Base-by-base conservation (phyloP, 1,139 yeast genomes). In the Taphrina confusa region DNA sequence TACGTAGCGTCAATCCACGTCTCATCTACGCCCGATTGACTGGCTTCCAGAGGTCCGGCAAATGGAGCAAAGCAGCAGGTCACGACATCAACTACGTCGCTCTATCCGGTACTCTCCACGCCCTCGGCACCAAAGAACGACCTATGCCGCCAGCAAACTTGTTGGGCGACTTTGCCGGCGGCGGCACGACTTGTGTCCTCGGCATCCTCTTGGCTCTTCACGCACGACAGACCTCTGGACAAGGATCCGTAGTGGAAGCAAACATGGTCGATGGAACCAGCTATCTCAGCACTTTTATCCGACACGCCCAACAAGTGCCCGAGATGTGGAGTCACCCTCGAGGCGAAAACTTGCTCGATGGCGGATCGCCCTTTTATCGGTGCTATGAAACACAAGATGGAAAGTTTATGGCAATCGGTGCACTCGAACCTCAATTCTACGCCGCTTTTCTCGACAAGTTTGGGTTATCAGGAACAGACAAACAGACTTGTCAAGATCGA, bases 101-200 rank as follows among this genome's bases (percentile, higher is more conserved):
- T 9, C 64, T 62, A 20, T 57, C 68, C 1, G 68, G 68, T 3
- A 51, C 64, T 9, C 62, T 54, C 1, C 30, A 45, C 22, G 58
- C 58, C 11, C 27, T 54, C 18, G 58, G 58, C 16, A 14, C 49
- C 16, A 45, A 23, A 8, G 58, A 42, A 14, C 31, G 44, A 34
- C 58, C 58, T 14, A 23, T 54, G 36, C 51, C 58, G 2, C 58
- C 58, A 8, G 58, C 50, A 25, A 54, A 54, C 23, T 23, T 54
- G 18, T 61, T 66, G 6, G 68, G 66, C 9, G 68, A 66, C 37
- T 66, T 66, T 50, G 68, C 68, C 8, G 66, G 65, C 4, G 62
- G 66, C 2, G 57, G 67, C 25, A 61, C 66, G 4, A 63, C 67
- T 8, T 67, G 62, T 2, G 66, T 61, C 50, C 56, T 67, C 3